phyloP scores from a whole-genome alignment of 2,329 filamentous ascomycete species.

The Hymenoscyphus occultus region DNA sequence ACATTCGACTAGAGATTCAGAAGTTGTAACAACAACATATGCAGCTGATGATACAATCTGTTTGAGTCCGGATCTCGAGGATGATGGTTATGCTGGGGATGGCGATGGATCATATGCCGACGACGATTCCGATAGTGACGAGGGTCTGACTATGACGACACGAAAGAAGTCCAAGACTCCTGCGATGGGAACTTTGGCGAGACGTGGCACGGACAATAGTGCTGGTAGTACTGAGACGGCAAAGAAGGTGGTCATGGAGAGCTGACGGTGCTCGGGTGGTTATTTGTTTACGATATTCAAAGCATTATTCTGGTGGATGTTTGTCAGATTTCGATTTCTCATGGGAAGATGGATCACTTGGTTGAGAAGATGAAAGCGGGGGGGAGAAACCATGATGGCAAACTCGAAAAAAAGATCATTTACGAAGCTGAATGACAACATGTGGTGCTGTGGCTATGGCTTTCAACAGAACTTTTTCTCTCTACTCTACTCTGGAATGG shows the following conservation, averaged over 20 bases:
- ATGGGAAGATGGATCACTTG: constrained; percentile 12
- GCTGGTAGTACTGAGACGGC: constrained; percentile 62
- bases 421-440: neutral
- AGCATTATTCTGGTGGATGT: constrained; percentile 11
- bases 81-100: constrained; percentile 34
- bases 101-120: constrained; percentile 26
- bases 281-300: constrained; percentile 10
- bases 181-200: constrained; percentile 28
- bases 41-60: constrained; percentile 19
- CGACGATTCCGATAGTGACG: constrained; percentile 35
- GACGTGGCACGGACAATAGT: constrained; percentile 59
- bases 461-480: neutral
- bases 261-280: constrained; percentile 18
- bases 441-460: constrained; percentile 1
- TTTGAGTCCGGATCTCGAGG: constrained; percentile 28
- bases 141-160: constrained; percentile 34
- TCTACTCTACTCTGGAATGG: neutral
- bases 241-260: constrained; percentile 46
- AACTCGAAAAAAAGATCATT: constrained; percentile 1
- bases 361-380: constrained; percentile 6
- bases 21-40: constrained; percentile 4
- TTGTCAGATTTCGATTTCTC: constrained; percentile 10
- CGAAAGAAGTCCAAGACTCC: constrained; percentile 43
- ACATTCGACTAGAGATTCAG: constrained; percentile 18
- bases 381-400: neutral